Evolutionary conservation across 345 rosid species (phyloP), one percentile per base, ranked within the genome.

Genomic region (Eucalyptus guilfoylei): DNA sequence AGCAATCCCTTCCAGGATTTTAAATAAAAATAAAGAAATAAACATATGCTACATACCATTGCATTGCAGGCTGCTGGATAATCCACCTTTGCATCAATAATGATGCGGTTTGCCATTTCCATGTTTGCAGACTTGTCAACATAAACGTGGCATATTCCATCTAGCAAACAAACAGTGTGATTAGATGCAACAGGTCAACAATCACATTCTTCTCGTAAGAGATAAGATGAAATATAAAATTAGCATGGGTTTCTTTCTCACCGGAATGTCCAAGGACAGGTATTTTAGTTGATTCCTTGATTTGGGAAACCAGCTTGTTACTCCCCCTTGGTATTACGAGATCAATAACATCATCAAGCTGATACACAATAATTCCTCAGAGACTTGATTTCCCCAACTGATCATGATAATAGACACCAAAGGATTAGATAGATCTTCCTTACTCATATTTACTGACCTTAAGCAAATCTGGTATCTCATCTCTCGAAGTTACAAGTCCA

Each of bases 291-390:
- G 97, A 95, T 91, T 91, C 95, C 91, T 97, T 98, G 48, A 98
- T 97, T 92, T 96, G 95, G 89, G 99, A 92, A 92, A 98, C 99
- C 91, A 97, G 99, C 90, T 93, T 94, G 90, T 95, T 97, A 95
- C 99, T 97, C 88, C 99, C 99, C 94, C 99, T 96, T 89, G 99
- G 99, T 92, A 98, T 98, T 90, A 98, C 99, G 85, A 98, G 99
- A 92, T 98, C 99, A 49, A 98, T 97, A 85, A 96, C 99, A 90
- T 98, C 99, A 94, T 98, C 99, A 89, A 97, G 99, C 99, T 98
- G 97, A 76, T 76, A 76, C 47, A 76, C 28, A 76, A 23, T 21
- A 76, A 76, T 76, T 76, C 85, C 47, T 40, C 47, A 40, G 83
- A 37, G 85, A 76, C 47, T 76, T 40, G 47, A 76, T 40, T 58